Evolutionary conservation across 1,284 basidiomycete species (phyloP), one percentile per base, ranked within the genome.

Genomic region (Sporisorium graminicola): DNA sequence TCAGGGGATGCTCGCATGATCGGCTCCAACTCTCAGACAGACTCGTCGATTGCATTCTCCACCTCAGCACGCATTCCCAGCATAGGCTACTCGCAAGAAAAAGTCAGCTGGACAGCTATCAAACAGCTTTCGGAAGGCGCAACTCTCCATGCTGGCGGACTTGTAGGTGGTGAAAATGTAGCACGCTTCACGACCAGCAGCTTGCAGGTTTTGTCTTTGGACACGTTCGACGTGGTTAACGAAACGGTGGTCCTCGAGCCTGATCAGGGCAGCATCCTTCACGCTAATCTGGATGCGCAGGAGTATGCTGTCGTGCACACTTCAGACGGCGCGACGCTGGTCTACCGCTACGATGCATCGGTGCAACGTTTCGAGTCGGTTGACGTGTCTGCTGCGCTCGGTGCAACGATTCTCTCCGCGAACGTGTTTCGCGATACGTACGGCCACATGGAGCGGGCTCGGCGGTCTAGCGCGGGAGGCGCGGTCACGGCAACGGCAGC

Each of bases 361-460:
- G 37, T 54, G 20, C 49, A 10, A 10, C 20, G 51, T 2, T 70
- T 73, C n/a, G 60, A 63, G 5, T 26, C 49, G 35, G 2, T 70
- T 33, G 66, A 69, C 8, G 33, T 58, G 10, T 29, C 56, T 0
- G 22, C 53, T 1, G 51, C 37, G 1, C 53, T 66, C 16, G 40
- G 6, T 9, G 29, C 43, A 1, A 26, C 52, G n/a, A 8, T 69
- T 13, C 44, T 72, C 10, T 65, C 51, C 4, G 56, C 66, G 7
- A 73, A 77, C 35, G 66, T 70, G 10, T 66, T 73, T 29, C 46
- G 63, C 16, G 74, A 77, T 51, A 31, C 33, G 0, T 71, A 57
- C 44, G 52, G 64, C 4, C 33, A 65, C 12, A 6, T 73, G 16
- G 29, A 40, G 22, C 37, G 35, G 2, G 67, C 67, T 24, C 61